Evolutionary conservation across 331 rosid species (phyloP).

Genomic region (Cydonia oblonga): DNA sequence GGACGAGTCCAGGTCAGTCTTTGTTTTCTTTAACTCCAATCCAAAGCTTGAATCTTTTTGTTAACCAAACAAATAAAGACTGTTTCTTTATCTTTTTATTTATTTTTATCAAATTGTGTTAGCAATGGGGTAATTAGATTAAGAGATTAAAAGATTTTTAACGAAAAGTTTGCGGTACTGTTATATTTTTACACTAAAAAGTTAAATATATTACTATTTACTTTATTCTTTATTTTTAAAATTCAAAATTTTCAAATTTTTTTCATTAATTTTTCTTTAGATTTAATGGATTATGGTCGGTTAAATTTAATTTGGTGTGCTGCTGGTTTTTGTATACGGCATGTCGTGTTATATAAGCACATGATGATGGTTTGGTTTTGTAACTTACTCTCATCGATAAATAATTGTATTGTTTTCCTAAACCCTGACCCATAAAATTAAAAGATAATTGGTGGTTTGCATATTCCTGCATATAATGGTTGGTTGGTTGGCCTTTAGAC

Average conservation of each 20-base stretch:
- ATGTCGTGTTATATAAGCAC: neutral
- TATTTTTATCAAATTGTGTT: neutral
- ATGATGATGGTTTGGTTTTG: neutral
- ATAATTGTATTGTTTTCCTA: neutral
- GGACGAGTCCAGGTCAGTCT: slow-evolving; percentile 42
- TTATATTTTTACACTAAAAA: too few relatives aligned
- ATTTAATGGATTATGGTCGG: neutral
- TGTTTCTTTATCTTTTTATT: neutral
- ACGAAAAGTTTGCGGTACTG: too few relatives aligned
- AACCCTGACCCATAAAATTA: neutral
- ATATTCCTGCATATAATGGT: neutral
- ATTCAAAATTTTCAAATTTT: too few relatives aligned
- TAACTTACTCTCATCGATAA: neutral
- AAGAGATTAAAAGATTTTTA: too few relatives aligned
- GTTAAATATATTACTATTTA: too few relatives aligned
- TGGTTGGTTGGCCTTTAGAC: neutral
- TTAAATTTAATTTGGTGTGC: neutral
- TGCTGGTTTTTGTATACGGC: neutral
- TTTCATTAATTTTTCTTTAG: too few relatives aligned
- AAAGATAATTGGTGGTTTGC: neutral
- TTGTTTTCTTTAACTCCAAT: neutral
- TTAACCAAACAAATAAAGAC: neutral
- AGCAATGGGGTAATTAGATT: neutral
- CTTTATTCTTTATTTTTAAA: too few relatives aligned
- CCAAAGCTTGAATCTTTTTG: neutral